Base-by-base conservation (phyloP, 306 rosid genomes). In the Cajanus cajan region DNA sequence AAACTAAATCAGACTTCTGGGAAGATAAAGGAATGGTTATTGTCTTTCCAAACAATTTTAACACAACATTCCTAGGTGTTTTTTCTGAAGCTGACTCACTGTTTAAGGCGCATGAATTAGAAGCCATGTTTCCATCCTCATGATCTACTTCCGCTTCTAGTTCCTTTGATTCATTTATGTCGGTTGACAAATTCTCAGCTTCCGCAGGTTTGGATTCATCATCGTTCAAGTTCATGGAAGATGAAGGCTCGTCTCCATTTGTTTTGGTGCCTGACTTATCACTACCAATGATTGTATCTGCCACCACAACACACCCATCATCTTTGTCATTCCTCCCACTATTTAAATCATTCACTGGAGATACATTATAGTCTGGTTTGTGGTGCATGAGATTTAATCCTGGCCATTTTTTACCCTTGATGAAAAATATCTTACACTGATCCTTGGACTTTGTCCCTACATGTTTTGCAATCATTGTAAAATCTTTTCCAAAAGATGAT, bases 11-110 rank as follows among this genome's bases (percentile, higher is more conserved):
- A 14, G 78, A 73, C 37, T 79, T 85, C 74, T 74, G 81, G 54
- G 8, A 2, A 16, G 93, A 72, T 51, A 87, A 85, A 18, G 97
- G 84, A 80, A 75, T 75, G 71, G 87, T 82, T 2, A 91, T 84
- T 81, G 91, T 87, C 88, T 91, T 85, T 50, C 98, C 97, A 48
- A 92, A 92, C 68, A 92, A 83, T 71, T 90, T 94, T 81, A 94
- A 90, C 80, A 87, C 90, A 79, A 94, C 90, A 28, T 1, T 28
- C 31, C 31, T 28, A 28, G 31, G 31, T 28, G 31, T n/a, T n/a
- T n/a, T n/a, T n/a, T n/a, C n/a, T n/a, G n/a, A n/a, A n/a, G n/a
- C n/a, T n/a, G n/a, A n/a, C n/a, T n/a, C n/a, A n/a, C n/a, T n/a
- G n/a, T n/a, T n/a, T n/a, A n/a, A n/a, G n/a, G n/a, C n/a, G n/a